phyloP scores from a whole-genome alignment of 2,329 filamentous ascomycete genomes.

The Sphaerulina musiva region DNA sequence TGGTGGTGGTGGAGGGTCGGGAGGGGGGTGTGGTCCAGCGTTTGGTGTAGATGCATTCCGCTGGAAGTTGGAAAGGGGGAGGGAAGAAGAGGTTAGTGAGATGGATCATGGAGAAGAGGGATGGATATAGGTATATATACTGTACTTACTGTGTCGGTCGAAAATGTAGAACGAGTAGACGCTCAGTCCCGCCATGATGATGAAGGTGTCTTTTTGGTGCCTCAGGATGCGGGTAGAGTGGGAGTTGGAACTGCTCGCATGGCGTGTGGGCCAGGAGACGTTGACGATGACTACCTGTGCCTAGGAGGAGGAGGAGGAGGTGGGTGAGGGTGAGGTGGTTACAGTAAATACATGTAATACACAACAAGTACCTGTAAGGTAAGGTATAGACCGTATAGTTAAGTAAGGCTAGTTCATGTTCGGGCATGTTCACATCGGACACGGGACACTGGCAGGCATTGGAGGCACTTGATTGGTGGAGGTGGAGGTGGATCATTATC shows the following conservation, averaged over 20 bases:
- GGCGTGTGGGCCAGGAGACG: neutral
- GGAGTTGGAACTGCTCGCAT: constrained; percentile 1
- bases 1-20: constrained; percentile 5
- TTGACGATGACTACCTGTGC: neutral
- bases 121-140: too few species aligned
- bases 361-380: neutral
- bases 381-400: too few species aligned
- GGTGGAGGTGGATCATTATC: too few species aligned
- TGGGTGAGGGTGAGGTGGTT: too few species aligned
- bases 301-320: neutral
- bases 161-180: constrained; percentile 99
- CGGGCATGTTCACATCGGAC: too few species aligned
- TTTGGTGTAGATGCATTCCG: constrained; percentile 94
- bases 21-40: constrained; percentile 57
- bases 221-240: constrained; percentile 5
- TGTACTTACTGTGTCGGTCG: constrained; percentile 79
- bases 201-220: neutral
- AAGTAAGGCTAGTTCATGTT: too few species aligned
- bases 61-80: constrained; percentile 42
- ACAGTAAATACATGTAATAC: neutral
- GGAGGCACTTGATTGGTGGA: too few species aligned
- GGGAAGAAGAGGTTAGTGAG: neutral
- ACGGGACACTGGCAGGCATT: too few species aligned
- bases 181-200: constrained; percentile 55
- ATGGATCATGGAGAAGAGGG: neutral